phyloP scores from a whole-genome alignment of 305 asterid genomes.

The Solanum hybrid region DNA sequence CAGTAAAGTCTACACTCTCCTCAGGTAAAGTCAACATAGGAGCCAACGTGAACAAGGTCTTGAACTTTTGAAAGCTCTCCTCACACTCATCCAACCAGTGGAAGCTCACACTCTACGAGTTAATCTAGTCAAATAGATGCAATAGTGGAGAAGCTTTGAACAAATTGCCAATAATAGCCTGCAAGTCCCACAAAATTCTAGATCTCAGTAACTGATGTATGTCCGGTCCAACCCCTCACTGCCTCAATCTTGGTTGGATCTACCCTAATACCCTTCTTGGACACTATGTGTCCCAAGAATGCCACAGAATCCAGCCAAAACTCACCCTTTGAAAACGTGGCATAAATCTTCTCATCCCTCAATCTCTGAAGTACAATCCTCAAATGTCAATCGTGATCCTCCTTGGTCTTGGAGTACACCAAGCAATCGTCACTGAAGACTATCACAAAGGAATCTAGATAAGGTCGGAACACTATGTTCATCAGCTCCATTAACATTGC shows the following conservation, averaged over 20 bases:
- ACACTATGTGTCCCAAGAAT: too few species aligned
- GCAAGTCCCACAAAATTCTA: background rate
- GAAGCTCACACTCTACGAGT: background rate
- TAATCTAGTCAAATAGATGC: background rate
- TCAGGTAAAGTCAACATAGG: background rate
- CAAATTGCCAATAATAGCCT: background rate
- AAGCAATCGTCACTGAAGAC: too few species aligned
- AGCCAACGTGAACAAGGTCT: background rate
- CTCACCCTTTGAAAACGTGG: background rate
- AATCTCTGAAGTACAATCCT: background rate
- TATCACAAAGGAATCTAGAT: background rate
- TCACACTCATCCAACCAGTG: background rate
- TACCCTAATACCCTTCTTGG: background rate
- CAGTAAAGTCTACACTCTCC: background rate
- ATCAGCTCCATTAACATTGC: background rate
- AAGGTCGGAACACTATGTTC: background rate
- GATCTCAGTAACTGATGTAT: background rate
- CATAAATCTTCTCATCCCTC: background rate
- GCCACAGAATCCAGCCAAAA: background rate
- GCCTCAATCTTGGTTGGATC: background rate
- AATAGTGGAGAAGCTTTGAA: background rate
- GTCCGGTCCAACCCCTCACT: background rate
- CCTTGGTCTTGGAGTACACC: background rate
- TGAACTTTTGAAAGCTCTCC: background rate
- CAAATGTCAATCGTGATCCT: background rate